These are phyloP conservation scores for Fraxinus pennsylvanica DNA, from an alignment of 257 asterid species.

Conservation along the genomic window DNA sequence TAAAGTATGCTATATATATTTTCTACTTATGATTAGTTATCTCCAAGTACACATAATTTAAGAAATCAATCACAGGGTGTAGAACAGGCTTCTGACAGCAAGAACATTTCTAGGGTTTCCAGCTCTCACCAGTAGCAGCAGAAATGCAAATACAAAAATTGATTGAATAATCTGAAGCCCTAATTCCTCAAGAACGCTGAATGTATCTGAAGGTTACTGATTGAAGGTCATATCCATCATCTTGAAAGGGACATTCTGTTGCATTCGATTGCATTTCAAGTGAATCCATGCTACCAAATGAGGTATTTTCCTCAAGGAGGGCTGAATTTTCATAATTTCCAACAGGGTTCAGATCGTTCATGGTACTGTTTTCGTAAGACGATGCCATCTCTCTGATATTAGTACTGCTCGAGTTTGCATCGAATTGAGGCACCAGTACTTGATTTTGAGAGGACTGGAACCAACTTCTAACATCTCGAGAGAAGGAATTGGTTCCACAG, in stretches of 20 bases:
- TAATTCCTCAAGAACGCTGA: slow-evolving; percentile 29
- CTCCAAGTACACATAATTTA: slow-evolving; percentile 22
- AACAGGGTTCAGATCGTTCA: slow-evolving; percentile 15
- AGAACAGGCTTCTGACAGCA: slow-evolving; percentile 17
- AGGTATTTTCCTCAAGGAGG: slow-evolving; percentile 40
- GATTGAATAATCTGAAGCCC: slow-evolving; percentile 19
- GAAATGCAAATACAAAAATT: not conserved
- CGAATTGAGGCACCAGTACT: slow-evolving; percentile 42
- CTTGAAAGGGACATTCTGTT: slow-evolving; percentile 55
- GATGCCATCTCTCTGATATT: slow-evolving; percentile 21
- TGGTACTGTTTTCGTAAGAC: slow-evolving; percentile 11
- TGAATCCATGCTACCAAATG: slow-evolving; percentile 54
- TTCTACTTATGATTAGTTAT: slow-evolving; percentile 5
- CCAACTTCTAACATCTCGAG: slow-evolving; percentile 66
- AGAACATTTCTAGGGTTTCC: slow-evolving; percentile 39
- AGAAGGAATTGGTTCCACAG: slow-evolving; percentile 25
- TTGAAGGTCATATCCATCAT: slow-evolving; percentile 64
- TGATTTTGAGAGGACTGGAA: slow-evolving; percentile 39
- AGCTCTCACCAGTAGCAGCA: slow-evolving; percentile 8
- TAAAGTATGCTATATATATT: slow-evolving; percentile 19
- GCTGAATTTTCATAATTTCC: slow-evolving; percentile 35
- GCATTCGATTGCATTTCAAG: slow-evolving; percentile 47
- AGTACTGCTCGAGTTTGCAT: slow-evolving; percentile 20
- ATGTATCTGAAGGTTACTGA: slow-evolving; percentile 68
- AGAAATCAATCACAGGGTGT: slow-evolving; percentile 17